phyloP scores from a whole-genome alignment of 2,329 filamentous ascomycete species.

The Neofusicoccum umdonicola region DNA sequence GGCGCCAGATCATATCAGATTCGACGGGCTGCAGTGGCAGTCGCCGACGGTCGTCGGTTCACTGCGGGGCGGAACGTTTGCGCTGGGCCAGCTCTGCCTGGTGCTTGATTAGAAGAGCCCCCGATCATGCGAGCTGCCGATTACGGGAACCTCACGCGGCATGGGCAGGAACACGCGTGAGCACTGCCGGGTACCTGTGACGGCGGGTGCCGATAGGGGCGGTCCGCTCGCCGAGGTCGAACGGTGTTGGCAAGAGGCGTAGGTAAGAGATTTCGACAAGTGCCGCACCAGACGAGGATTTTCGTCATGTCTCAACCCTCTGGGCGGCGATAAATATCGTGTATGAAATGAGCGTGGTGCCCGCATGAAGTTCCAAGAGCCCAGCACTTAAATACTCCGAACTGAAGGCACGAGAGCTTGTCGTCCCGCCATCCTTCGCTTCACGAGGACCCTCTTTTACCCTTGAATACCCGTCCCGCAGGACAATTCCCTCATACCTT shows the following conservation, averaged over 20 bases:
- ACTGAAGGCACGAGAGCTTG: neutral
- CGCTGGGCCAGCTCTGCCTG: neutral
- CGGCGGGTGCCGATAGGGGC: neutral
- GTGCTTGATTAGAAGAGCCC: neutral
- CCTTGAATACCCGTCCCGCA: neutral
- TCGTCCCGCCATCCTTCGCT: neutral
- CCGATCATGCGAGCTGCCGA: conserved; percentile 4
- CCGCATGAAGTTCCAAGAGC: neutral
- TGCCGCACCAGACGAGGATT: neutral
- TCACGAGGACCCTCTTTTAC: neutral
- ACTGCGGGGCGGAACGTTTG: too few relatives aligned
- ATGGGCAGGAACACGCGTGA: conserved; percentile 5
- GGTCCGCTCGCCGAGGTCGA: neutral
- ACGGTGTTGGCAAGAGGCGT: neutral
- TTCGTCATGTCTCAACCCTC: neutral
- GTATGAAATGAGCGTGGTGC: neutral
- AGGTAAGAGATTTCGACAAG: neutral
- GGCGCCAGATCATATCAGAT: neutral
- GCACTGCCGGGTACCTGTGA: neutral
- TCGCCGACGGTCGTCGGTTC: too few relatives aligned
- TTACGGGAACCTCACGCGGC: conserved; percentile 10
- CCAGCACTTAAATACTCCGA: neutral
- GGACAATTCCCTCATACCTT: neutral
- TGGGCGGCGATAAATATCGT: neutral
- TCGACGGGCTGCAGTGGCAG: neutral